Base-by-base conservation (phyloP, 139 green algal genomes). In the Ettlia oleoabundans region DNA sequence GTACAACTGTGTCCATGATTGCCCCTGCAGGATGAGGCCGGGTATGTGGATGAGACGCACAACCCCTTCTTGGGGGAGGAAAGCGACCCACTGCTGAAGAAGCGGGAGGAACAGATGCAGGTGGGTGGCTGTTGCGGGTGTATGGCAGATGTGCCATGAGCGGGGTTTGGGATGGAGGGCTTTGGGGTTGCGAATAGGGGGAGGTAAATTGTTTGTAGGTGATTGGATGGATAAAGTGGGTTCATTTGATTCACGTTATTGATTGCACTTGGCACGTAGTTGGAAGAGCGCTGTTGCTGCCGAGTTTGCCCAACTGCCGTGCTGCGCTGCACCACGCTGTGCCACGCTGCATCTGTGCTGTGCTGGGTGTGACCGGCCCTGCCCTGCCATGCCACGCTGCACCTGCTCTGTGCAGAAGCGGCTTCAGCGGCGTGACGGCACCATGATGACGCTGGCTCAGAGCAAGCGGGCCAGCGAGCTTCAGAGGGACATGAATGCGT, bases 401-500 rank as follows among this genome's bases (percentile, higher is more conserved):
- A 19, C 80, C 58, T 68, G 19, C 18, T 24, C 38, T 62, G 51
- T 3, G 51, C 80, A 88, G 72, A 80, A 84, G 68, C 76, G 75
- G 32, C 63, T 87, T 61, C 93, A 86, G 58, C 89, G 95, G 61
- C 87, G 91, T 13, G 95, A 99, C 77, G 96, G 96, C 71, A 94
- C 64, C 43, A 80, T 81, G 71, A 98, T 99, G 96, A 93, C 85
- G 2, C 85, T 99, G 63, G 94, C 94, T 18, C 82, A 92, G 76
- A 94, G 83, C 80, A 96, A 97, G 86, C 89, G 94, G 10, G 89
- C 94, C 3, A 96, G 87, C 78, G 93, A 98, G 89, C 87, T 98
- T 78, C 93, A 98, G 69, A 91, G 92, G 75, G 94, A 98, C 84
- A 89, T 95, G 64, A 95, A 95, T 70, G 89, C 92, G 13, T 99